Percentiles rank a stretch among this genome's conserved stretches.
phyloP scores from a whole-genome alignment of 1,284 basidiomycete species.

The Cryptococcus sp. region DNA sequence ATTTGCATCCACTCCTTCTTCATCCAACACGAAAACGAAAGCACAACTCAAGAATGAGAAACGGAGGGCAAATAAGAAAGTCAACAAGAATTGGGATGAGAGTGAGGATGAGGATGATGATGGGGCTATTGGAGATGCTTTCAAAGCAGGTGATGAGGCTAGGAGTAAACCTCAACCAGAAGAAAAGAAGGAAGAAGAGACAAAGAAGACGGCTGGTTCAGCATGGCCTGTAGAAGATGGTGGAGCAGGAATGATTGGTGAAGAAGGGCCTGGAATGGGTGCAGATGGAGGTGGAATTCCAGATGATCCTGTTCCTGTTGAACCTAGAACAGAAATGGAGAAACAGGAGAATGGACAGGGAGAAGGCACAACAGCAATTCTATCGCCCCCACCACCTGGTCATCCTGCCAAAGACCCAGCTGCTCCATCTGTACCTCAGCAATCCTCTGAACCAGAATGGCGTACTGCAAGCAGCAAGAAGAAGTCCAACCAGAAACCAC shows the following conservation, averaged over 20 bases:
- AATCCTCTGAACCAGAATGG: too few species aligned
- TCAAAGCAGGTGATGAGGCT: conserved; percentile 16
- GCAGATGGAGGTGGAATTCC: not conserved
- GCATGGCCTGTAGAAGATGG: conserved; percentile 4
- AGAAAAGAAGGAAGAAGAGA: not conserved
- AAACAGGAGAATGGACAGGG: not conserved
- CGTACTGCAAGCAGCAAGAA: not conserved
- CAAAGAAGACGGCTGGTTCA: not conserved
- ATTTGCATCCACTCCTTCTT: conserved; percentile 14
- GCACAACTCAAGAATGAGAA: conserved; percentile 73
- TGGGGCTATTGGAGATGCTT: conserved; percentile 21
- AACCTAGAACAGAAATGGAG: not conserved
- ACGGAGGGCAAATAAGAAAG: conserved; percentile 27
- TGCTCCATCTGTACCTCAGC: not conserved
- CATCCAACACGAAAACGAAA: conserved; percentile 39
- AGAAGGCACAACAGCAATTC: conserved; percentile 2
- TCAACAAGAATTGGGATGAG: conserved; percentile 27
- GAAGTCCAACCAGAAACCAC: conserved; percentile 18
- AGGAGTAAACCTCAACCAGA: not conserved
- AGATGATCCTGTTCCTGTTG: not conserved
- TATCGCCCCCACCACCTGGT: conserved; percentile 9
- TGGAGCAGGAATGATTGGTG: not conserved
- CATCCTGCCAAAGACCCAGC: not conserved
- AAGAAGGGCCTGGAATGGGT: conserved; percentile 4
- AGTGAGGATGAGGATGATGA: conserved; percentile 27